These are phyloP conservation scores for Carex pumila DNA, from an alignment of 176 grass and related monocot genomes.

Conservation along the genomic window DNA sequence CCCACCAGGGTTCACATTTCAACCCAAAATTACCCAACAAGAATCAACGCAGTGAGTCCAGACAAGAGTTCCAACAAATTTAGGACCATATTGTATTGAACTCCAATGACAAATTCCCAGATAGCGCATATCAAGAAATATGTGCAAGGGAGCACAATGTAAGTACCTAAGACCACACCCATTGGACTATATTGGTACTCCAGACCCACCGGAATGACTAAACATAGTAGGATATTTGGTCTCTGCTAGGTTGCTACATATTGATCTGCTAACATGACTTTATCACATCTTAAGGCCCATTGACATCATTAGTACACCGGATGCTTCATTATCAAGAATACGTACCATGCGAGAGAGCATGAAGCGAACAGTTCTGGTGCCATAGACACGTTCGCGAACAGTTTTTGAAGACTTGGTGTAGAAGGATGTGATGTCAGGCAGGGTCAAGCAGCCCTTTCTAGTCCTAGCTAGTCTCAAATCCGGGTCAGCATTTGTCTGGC, in stretches of 20 bases:
- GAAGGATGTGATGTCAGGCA: slow-evolving; percentile 78
- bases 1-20: neutral
- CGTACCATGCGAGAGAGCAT: slow-evolving; percentile 97
- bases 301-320: slow-evolving; percentile 4
- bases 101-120: neutral
- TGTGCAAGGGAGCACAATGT: neutral
- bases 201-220: neutral
- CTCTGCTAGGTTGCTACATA: neutral
- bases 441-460: slow-evolving; percentile 86
- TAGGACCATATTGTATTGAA: neutral
- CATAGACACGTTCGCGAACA: slow-evolving; percentile 68
- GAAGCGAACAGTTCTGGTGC: slow-evolving; percentile 80
- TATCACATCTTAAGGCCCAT: neutral
- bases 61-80: neutral
- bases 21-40: neutral
- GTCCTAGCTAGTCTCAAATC: slow-evolving; percentile 77
- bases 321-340: slow-evolving; percentile 3
- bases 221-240: neutral
- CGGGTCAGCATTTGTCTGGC: slow-evolving; percentile 73
- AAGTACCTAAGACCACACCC: neutral
- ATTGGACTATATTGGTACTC: neutral
- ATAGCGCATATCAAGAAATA: neutral
- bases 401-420: slow-evolving; percentile 67
- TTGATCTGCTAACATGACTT: neutral
- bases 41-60: neutral